Percentiles rank a stretch among this genome's conserved stretches.
Conservation (phyloP, 257 asterid genomes). For the Solanum ahanhuiri region DNA sequence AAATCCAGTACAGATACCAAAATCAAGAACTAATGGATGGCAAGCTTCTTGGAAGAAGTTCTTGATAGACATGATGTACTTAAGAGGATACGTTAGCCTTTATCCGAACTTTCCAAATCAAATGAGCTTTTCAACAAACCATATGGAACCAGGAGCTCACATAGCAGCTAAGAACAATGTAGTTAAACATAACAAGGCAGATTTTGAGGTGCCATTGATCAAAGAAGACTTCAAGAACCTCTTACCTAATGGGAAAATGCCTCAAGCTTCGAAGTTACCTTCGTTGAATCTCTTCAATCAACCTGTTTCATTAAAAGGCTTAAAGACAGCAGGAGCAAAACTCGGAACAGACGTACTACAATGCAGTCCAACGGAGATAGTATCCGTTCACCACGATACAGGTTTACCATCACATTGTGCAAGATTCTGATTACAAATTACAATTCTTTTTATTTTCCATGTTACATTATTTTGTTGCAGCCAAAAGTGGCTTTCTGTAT, state of each 20-base stretch:
- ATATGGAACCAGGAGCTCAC: conserved; percentile 97
- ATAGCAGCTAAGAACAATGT: conserved; percentile 79
- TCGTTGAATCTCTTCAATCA: conserved; percentile 72
- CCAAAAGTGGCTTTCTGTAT: conserved; percentile 3
- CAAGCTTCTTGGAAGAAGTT: conserved; percentile 99
- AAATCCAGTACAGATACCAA: conserved; percentile 88
- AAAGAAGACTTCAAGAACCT: conserved; percentile 47
- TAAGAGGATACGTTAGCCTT: conserved; percentile 74
- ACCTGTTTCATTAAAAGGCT: conserved; percentile 69
- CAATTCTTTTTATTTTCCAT: not conserved
- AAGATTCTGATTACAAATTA: conserved; percentile 24
- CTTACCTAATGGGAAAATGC: conserved; percentile 74
- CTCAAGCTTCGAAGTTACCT: conserved; percentile 78
- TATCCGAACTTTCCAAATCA: conserved; percentile 91
- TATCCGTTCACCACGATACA: conserved; percentile 44
- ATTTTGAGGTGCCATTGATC: conserved; percentile 82
- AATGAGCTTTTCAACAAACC: conserved; percentile 87
- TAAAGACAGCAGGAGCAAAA: conserved; percentile 89
- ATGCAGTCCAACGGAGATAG: conserved; percentile 46
- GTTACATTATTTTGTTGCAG: not conserved
- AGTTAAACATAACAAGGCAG: conserved; percentile 56
- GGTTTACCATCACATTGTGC: conserved; percentile 86
- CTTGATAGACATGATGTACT: conserved; percentile 86
- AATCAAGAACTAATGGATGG: conserved; percentile 96
- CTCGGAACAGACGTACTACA: conserved; percentile 64